Evolutionary conservation across 1,139 yeast genomes (phyloP).

Genomic region (Kurtzmaniella natalensis): DNA sequence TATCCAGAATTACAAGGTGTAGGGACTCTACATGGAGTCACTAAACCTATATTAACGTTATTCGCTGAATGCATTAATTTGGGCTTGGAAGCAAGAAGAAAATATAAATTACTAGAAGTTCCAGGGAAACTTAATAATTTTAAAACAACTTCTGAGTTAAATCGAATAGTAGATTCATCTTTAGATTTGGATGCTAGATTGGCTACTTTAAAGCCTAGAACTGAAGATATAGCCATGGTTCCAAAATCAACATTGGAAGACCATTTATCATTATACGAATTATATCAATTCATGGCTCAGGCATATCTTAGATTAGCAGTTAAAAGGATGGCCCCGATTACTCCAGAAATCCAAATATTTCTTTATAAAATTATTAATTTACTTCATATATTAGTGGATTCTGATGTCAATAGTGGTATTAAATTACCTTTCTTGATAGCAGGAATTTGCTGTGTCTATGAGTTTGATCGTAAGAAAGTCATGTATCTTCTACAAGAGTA

Average conservation of each 20-base stretch:
- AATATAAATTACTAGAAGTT: constrained; percentile 5
- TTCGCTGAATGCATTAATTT: constrained; percentile 5
- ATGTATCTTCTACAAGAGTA: constrained; percentile 12
- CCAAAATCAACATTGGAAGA: constrained; percentile 11
- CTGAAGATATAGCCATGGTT: constrained; percentile 4
- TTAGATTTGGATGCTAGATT: constrained; percentile 5
- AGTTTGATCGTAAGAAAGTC: constrained; percentile 12
- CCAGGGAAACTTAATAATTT: constrained; percentile 7
- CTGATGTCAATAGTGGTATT: constrained; percentile 12
- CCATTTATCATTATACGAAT: constrained; percentile 18
- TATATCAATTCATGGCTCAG: constrained; percentile 16
- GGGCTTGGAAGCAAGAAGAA: constrained; percentile 6
- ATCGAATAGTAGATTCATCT: not conserved
- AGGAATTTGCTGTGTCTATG: constrained; percentile 14
- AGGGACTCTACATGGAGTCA: constrained; percentile 6
- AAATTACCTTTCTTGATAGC: constrained; percentile 18
- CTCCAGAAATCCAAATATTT: constrained; percentile 18
- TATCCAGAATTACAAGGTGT: constrained; percentile 2
- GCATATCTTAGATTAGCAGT: constrained; percentile 17
- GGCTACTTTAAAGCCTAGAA: constrained; percentile 2
- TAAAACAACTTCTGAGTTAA: constrained; percentile 6
- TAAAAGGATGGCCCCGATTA: constrained; percentile 16
- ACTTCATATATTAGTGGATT: constrained; percentile 11
- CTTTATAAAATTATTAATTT: constrained; percentile 14
- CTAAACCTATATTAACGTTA: constrained; percentile 4